phyloP scores from a whole-genome alignment of 257 asterid genomes.

The Solanum rostratum region DNA sequence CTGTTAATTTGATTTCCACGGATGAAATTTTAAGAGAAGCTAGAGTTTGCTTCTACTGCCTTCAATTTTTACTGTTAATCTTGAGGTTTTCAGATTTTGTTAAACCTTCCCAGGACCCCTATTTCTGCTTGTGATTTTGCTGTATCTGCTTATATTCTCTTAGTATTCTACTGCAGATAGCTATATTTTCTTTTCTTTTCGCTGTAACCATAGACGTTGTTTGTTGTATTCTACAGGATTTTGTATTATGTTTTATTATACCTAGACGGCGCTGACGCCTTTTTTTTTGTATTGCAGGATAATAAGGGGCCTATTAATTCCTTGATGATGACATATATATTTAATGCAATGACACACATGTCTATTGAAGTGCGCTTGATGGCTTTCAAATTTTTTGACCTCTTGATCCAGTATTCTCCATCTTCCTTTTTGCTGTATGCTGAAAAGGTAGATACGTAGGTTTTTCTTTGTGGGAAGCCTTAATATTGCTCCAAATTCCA shows the following conservation, averaged over 20 bases:
- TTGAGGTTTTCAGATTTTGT: not conserved
- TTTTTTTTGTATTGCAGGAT: constrained; percentile 49
- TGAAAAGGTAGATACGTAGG: constrained; percentile 52
- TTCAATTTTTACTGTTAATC: not conserved
- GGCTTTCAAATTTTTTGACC: constrained; percentile 83
- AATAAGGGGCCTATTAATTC: constrained; percentile 64
- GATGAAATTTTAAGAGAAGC: not conserved
- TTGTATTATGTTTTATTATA: constrained; percentile 5
- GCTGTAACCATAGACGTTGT: not conserved
- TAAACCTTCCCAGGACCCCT: not conserved
- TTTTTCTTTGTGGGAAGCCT: not conserved
- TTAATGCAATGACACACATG: constrained; percentile 79
- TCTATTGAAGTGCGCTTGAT: constrained; percentile 72
- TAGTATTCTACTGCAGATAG: not conserved
- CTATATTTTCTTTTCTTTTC: not conserved
- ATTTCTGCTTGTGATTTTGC: not conserved
- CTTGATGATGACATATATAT: constrained; percentile 72
- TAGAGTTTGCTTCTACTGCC: not conserved
- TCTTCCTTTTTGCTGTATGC: constrained; percentile 58
- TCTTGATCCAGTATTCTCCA: constrained; percentile 64
- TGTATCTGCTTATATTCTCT: not conserved
- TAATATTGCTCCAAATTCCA: not conserved
- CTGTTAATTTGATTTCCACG: not conserved
- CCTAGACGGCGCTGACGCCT: constrained; percentile 25
- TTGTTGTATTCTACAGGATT: not conserved